Evolutionary conservation across 805 yeast genomes (phyloP).

Genomic region (Candida adriatica): DNA sequence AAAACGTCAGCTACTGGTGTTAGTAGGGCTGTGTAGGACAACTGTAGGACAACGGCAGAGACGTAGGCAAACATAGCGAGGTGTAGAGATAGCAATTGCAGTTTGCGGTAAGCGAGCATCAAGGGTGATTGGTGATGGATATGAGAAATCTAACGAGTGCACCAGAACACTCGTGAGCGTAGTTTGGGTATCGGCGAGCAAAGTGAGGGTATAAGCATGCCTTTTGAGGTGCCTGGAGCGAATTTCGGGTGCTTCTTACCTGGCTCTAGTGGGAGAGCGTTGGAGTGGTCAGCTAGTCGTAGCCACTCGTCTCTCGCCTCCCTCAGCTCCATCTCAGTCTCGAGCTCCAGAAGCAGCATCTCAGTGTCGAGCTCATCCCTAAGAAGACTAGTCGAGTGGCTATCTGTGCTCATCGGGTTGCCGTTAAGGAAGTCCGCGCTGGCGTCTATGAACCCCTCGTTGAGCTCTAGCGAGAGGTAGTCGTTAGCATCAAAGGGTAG

Average conservation of each 20-base stretch:
- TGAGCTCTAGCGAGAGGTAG: slow-evolving; percentile 19
- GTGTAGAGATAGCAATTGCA: too few relatives aligned
- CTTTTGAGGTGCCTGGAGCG: too few relatives aligned
- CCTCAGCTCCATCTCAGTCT: too few relatives aligned
- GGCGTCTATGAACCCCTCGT: slow-evolving; percentile 16
- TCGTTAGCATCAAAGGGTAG: slow-evolving; percentile 22
- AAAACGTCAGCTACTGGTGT: slow-evolving; percentile 1
- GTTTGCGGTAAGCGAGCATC: too few relatives aligned
- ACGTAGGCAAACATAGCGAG: neutral
- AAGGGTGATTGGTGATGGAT: neutral
- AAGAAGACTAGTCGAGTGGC: neutral
- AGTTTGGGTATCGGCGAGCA: too few relatives aligned
- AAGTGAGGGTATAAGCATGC: too few relatives aligned
- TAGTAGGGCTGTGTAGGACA: neutral
- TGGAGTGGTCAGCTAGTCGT: neutral
- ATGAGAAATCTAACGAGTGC: neutral
- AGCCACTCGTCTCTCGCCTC: neutral
- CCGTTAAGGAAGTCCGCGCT: slow-evolving; percentile 17
- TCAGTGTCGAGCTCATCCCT: neutral
- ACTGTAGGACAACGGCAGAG: slow-evolving; percentile 1
- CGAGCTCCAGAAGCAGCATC: too few relatives aligned
- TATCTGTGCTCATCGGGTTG: slow-evolving; percentile 4
- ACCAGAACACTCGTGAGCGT: neutral
- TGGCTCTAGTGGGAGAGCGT: neutral
- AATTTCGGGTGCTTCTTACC: neutral